Evolutionary conservation across 441 rosid species (phyloP), one percentile per base, ranked within the genome.

Genomic region (Croton laevigatus): DNA sequence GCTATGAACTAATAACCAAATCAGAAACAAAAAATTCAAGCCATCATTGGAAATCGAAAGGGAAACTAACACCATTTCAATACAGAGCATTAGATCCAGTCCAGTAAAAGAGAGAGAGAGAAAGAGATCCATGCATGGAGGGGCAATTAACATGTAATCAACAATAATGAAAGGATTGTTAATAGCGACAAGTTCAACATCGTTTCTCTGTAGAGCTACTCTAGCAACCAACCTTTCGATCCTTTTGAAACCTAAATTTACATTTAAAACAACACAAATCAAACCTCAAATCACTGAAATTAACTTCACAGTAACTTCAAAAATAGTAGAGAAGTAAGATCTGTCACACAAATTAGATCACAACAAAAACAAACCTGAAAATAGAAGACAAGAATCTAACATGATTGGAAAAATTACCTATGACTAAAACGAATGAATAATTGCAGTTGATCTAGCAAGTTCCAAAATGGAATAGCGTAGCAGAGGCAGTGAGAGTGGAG

Each of bases 111-210:
- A 32, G 1, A 51, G 16, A 32, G 23, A 20, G 12, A 11, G 27
- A 6, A 2, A 34, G 2, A 36, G n/a, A 51, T 14, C 42, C 4
- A 11, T 62, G 60, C 13, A 27, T 40, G 46, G 0, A 23, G 19
- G 10, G 9, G 1, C 16, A 0, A 40, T 17, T 68, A 81, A 87
- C 90, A 83, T 84, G 81, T 84, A 86, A 1, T 84, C 87, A 17
- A 77, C 71, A 27, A 77, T 23, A 60, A 86, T 86, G 78, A 84
- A 86, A 5, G 90, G 90, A 70, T 86, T 87, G 54, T 86, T 86
- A 65, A 86, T 84, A 36, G 90, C 90, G 12, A 84, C 88, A 12
- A 86, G 85, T 48, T 86, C 90, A 48, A 86, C 87, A 78, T 86
- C 90, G 0, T 84, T 79, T 48, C 90, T 83, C 63, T 81, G 84